A percentile compares a stretch with the other conserved stretches of the same genome.
Evolutionary conservation across 495 filamentous ascomycete species (phyloP).

Genomic region (Mytilinidion resinicola): DNA sequence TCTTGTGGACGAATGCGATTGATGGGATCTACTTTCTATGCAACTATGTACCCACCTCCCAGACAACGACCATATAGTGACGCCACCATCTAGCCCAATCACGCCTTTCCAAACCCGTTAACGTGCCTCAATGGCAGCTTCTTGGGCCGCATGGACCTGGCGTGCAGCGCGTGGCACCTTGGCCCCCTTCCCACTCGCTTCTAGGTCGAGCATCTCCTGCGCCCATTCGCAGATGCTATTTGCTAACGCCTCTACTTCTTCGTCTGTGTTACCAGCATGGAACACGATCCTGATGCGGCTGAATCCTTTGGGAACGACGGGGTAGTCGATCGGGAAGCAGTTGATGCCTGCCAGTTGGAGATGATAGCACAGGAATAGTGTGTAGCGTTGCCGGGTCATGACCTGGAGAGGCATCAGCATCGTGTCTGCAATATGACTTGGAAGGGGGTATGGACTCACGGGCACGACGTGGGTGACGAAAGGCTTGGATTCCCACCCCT

Average conservation of each 20-base stretch:
- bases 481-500: neutral
- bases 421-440: too few species aligned
- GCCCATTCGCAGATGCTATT: constrained; percentile 41
- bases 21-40: too few species aligned
- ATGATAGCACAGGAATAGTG: neutral
- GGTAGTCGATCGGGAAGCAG: constrained; percentile 41
- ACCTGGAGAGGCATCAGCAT: too few species aligned
- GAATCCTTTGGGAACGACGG: constrained; percentile 44
- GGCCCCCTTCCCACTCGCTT: neutral
- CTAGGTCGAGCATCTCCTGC: constrained; percentile 32
- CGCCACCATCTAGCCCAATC: too few species aligned
- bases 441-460: too few species aligned
- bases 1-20: too few species aligned
- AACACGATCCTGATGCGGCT: constrained; percentile 47
- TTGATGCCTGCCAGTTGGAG: neutral
- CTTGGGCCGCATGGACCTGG: neutral
- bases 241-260: constrained; percentile 43
- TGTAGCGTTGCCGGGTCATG: neutral
- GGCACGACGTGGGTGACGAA: neutral
- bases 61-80: too few species aligned
- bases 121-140: too few species aligned
- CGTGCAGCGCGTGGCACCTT: neutral
- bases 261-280: constrained; percentile 45
- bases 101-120: too few species aligned
- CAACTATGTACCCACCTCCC: too few species aligned